Conservation (phyloP, 495 filamentous ascomycete genomes). For the Penicillium soppii region DNA sequence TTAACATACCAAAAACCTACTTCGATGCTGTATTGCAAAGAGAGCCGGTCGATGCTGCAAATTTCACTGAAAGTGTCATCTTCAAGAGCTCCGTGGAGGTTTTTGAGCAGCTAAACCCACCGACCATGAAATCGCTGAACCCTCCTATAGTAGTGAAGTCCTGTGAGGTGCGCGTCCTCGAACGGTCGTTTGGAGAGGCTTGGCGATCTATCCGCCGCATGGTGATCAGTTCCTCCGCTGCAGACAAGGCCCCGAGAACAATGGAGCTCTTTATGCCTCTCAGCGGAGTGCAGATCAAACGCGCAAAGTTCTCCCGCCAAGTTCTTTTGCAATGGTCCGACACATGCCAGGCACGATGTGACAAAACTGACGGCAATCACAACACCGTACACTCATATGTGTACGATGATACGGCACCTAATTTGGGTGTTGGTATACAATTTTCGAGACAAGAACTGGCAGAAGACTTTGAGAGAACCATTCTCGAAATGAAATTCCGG, state of each 20-base stretch:
- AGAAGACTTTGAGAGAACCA: slow-evolving; percentile 30
- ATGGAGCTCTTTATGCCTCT: slow-evolving; percentile 41
- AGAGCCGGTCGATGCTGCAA: slow-evolving; percentile 36
- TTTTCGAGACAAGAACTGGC: slow-evolving; percentile 29
- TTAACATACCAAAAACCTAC: slow-evolving; percentile 35
- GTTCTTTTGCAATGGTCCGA: slow-evolving; percentile 45
- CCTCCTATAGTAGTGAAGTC: slow-evolving; percentile 30
- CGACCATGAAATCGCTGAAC: slow-evolving; percentile 34
- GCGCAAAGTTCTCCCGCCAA: slow-evolving; percentile 27
- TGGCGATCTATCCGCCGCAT: slow-evolving; percentile 41
- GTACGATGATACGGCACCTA: slow-evolving; percentile 36
- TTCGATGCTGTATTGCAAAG: slow-evolving; percentile 36
- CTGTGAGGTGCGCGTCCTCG: slow-evolving; percentile 42
- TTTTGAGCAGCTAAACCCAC: slow-evolving; percentile 33
- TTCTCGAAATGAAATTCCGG: slow-evolving; percentile 24
- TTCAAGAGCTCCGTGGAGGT: slow-evolving; percentile 37
- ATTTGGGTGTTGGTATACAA: slow-evolving; percentile 31
- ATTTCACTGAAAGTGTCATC: slow-evolving; percentile 35
- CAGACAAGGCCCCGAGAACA: slow-evolving; percentile 33
- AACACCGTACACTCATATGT: slow-evolving; percentile 34
- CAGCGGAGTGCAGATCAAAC: slow-evolving; percentile 34
- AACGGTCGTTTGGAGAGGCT: slow-evolving; percentile 34
- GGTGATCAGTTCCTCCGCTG: slow-evolving; percentile 40
- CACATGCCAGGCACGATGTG: slow-evolving; percentile 32
- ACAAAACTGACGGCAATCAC: slow-evolving; percentile 38